Evolutionary conservation across 2,329 filamentous ascomycete genomes (phyloP), one percentile per base, ranked within the genome.

Genomic region (Penicillium sp.): DNA sequence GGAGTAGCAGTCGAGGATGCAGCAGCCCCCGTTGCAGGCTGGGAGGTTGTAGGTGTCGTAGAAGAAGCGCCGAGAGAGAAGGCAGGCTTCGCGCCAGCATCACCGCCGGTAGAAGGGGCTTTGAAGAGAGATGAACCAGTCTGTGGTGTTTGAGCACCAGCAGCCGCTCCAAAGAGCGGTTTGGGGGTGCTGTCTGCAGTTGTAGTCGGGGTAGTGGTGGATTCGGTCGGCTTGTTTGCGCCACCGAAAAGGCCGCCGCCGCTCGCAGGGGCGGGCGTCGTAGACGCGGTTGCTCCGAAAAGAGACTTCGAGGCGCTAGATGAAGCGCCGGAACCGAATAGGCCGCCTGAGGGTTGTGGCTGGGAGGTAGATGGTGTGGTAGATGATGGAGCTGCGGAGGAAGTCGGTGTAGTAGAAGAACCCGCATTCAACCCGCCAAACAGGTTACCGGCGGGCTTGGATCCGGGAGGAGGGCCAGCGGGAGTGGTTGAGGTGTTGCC

Each of bases 401-500:
- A 53, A 8, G 63, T 46, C 6, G 62, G 57, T 5, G 57, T 60
- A 35, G 49, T 52, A 31, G 58, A 54, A 29, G 61, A 50, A 25
- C 59, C 58, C 35, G 63, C 50, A 43, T 65, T 70, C 54, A 55
- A 24, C 4, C 46, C 53, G 28, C 64, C 64, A 51, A 68, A 68
- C 6, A 64, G 52, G 41, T 49, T 56, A 23, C 29, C 27, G 12
- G 58, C 55, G 29, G 67, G 52, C 46, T 69, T 61, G 1, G 56
- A 53, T 46, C 42, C 59, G 6, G 75, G 75, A 25, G 76, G 76
- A 52, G 74, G 74, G 6, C 75, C 75, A 46, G 75, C 75, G 43
- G 77, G 77, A 28, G 76, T 78, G 15, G 76, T 78, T 13, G 76
- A 78, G 42, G 67, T 58, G 48, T 66, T 71, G 39, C 63, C 66